Base-by-base conservation (phyloP, 1,284 basidiomycete species). In the Malassezia vespertilionis region DNA sequence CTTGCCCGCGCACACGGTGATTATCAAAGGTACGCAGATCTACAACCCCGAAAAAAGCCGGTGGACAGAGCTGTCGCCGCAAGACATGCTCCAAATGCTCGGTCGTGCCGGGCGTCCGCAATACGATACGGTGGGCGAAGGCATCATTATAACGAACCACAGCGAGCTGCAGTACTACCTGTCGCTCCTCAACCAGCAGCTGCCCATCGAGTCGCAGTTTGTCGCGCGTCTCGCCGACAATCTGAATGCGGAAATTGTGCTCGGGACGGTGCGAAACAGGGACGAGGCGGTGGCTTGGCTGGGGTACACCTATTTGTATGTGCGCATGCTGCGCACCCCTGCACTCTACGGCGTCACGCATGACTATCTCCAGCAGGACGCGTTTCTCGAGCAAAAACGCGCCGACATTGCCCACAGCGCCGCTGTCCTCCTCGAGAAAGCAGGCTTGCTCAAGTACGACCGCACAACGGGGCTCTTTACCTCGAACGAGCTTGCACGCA, bases 21-120 rank as follows among this genome's bases (percentile, higher is more conserved):
- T 97, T 74, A 96, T 97, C 78, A 99, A 97, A 72, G 93, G 93
- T 27, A 97, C 93, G 0, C 91, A 97, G 73, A 90, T 97, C 55
- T 97, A 97, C 76, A 95, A 95, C 71, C 93, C 93, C 0, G 90
- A 93, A 72, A 95, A 97, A 74, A 93, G 93, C 18, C 82, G 86
- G 7, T 97, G 91, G 93, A 82, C 85, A 7, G 93, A 97, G 72
- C 74, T 97, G 10, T 93, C 89, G 0, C 83, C 86, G 0, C 91
- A 97, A 72, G 93, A 97, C 65, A 89, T 96, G 6, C 76, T 97
- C 5, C 93, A 99, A 74, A 97, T 99, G 93, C 82, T 97, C 5
- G 93, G 93, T 42, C 82, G 91, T 69, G 93, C 93, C 6, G 93
- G 93, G 71, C 82, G 93, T 46, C 93, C 93, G 9, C 90, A 97